Evolutionary conservation across 805 yeast genomes (phyloP).

Genomic region (Lipomyces sp.): DNA sequence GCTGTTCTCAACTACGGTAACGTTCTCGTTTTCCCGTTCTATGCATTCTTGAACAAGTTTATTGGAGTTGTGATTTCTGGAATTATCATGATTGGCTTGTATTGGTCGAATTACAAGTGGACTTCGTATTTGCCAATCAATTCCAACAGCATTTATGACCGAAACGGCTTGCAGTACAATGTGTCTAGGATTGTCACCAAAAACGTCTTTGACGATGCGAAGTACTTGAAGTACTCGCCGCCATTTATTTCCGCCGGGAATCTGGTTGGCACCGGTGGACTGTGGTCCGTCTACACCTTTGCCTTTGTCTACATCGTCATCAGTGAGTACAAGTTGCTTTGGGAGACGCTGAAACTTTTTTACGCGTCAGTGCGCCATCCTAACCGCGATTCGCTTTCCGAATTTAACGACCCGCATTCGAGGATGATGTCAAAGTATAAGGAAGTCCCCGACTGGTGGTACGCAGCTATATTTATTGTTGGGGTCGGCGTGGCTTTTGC

Average conservation of each 20-base stretch:
- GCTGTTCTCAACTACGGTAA: constrained; percentile 38
- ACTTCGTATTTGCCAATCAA: constrained; percentile 51
- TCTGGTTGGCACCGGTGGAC: constrained; percentile 37
- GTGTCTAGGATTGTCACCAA: constrained; percentile 48
- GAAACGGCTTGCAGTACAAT: constrained; percentile 40
- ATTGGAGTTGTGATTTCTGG: constrained; percentile 39
- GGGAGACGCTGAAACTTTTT: constrained; percentile 37
- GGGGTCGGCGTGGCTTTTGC: constrained; percentile 47
- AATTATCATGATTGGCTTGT: constrained; percentile 34
- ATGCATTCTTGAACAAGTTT: constrained; percentile 37
- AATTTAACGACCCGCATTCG: constrained; percentile 34
- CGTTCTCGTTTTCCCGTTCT: constrained; percentile 49
- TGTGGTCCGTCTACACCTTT: constrained; percentile 8
- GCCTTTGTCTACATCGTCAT: constrained; percentile 9
- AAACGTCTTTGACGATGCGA: constrained; percentile 45
- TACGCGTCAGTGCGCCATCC: constrained; percentile 11
- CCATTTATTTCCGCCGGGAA: constrained; percentile 58
- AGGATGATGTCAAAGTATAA: constrained; percentile 6
- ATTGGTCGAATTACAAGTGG: constrained; percentile 50
- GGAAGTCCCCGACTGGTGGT: constrained; percentile 52
- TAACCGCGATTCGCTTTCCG: constrained; percentile 34
- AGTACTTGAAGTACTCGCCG: constrained; percentile 51
- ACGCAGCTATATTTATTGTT: constrained; percentile 42
- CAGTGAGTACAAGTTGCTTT: constrained; percentile 31
- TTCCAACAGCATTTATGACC: constrained; percentile 39